A percentile compares a stretch with the other conserved stretches of the same genome.
Evolutionary conservation across 2,329 filamentous ascomycete species (phyloP).

Genomic region (Penicillium sp.): DNA sequence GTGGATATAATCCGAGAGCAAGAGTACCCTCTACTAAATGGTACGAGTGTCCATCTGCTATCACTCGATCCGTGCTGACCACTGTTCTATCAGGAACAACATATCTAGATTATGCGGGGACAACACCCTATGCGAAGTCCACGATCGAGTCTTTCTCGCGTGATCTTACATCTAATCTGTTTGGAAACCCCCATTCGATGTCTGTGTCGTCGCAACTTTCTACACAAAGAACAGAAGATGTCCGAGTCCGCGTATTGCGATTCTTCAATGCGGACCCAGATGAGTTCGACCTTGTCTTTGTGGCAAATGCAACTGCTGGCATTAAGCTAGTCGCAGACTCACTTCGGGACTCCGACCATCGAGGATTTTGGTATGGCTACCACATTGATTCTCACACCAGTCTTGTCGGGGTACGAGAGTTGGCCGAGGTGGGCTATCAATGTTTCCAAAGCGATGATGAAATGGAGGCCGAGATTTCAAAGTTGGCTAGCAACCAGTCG

Average conservation of each 20-base stretch:
- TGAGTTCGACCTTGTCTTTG: constrained; percentile 84
- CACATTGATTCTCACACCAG: constrained; percentile 85
- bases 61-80: not conserved
- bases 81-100: constrained; percentile 55
- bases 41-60: constrained; percentile 19
- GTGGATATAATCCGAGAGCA: constrained; percentile 47
- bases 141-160: constrained; percentile 73
- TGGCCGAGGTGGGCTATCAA: constrained; percentile 57
- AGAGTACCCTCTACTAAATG: constrained; percentile 48
- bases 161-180: constrained; percentile 76
- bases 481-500: constrained; percentile 20
- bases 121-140: constrained; percentile 77
- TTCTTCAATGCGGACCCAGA: constrained; percentile 80
- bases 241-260: constrained; percentile 65
- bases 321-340: constrained; percentile 83
- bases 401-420: constrained; percentile 73
- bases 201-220: constrained; percentile 77
- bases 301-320: constrained; percentile 85
- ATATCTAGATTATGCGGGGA: constrained; percentile 95
- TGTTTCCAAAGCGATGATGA: constrained; percentile 65
- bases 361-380: constrained; percentile 79
- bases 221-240: constrained; percentile 70
- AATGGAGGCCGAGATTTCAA: constrained; percentile 63
- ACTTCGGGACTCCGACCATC: constrained; percentile 59
- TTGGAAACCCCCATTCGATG: constrained; percentile 89